Conservation (phyloP, 768 basidiomycete genomes). For the Boletus reticuloceps region DNA sequence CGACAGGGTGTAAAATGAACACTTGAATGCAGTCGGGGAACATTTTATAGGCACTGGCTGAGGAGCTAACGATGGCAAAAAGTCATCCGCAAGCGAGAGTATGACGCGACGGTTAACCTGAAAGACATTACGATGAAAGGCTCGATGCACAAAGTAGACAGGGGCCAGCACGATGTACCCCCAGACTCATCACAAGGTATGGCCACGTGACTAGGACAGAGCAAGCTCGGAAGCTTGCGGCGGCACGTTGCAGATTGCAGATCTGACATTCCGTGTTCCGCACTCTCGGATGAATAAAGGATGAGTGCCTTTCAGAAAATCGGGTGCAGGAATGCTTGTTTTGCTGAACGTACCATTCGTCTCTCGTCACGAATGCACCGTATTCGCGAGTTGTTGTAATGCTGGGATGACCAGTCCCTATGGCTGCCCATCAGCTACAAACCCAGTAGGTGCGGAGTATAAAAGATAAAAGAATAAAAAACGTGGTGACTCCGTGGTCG, state of each 20-base stretch:
- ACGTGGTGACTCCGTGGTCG: background rate
- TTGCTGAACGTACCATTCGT: background rate
- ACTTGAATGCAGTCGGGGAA: background rate
- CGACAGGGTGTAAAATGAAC: background rate
- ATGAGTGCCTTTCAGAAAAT: background rate
- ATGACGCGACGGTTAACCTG: constrained; percentile 10
- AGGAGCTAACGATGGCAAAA: background rate
- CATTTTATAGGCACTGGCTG: constrained; percentile 17
- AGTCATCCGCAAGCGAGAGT: constrained; percentile 1
- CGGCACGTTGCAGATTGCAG: constrained; percentile 18
- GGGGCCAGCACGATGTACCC: constrained; percentile 2
- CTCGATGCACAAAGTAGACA: constrained; percentile 16
- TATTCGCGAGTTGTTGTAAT: background rate
- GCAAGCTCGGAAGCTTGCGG: constrained; percentile 23
- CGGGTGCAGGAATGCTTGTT: background rate
- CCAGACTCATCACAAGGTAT: background rate
- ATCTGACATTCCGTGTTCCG: constrained; percentile 5
- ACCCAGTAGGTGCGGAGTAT: background rate
- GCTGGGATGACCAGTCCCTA: no score
- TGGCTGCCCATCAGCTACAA: background rate
- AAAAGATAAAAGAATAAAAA: background rate
- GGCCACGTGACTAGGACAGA: constrained; percentile 25
- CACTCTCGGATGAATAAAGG: constrained; percentile 2
- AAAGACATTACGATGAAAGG: constrained; percentile 22
- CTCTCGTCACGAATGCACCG: background rate